Percentiles rank a stretch among this genome's conserved stretches.
Conservation (phyloP, 208 protist genomes). For the Trypanosoma platydactyli region DNA sequence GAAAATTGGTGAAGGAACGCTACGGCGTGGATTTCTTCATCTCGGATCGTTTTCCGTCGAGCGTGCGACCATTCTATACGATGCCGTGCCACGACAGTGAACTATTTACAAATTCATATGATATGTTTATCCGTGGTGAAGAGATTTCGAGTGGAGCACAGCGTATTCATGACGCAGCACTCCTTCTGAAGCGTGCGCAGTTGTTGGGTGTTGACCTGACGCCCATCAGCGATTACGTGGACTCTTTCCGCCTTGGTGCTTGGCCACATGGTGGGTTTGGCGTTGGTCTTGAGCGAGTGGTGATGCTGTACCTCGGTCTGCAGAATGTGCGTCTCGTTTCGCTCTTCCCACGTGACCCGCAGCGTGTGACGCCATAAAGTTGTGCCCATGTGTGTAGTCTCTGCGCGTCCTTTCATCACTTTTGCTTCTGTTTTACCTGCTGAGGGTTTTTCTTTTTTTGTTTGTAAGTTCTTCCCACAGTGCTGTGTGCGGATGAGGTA, state of each 20-base stretch:
- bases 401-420: no score
- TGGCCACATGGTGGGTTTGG: conserved; percentile 99
- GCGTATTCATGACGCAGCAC: conserved; percentile 97
- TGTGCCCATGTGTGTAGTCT: background rate
- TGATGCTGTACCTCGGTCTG: conserved; percentile 99
- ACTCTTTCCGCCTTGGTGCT: conserved; percentile 97
- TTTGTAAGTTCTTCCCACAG: no score
- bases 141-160: conserved; percentile 99
- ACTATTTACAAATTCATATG: conserved; percentile 96
- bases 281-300: conserved; percentile 98
- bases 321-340: conserved; percentile 98
- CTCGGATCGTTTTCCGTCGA: conserved; percentile 97
- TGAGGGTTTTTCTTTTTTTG: background rate
- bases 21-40: conserved; percentile 99
- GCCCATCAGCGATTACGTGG: conserved; percentile 96
- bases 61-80: conserved; percentile 99
- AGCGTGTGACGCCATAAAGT: conserved; percentile 94
- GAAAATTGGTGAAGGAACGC: conserved; percentile 96
- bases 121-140: conserved; percentile 99
- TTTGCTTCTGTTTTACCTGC: no score
- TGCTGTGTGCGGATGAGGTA: no score
- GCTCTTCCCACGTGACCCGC: conserved; percentile 99
- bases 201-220: conserved; percentile 81
- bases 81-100: conserved; percentile 97
- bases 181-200: conserved; percentile 90